Conservation (phyloP, 306 rosid genomes). For the Fragaria vesca region DNA sequence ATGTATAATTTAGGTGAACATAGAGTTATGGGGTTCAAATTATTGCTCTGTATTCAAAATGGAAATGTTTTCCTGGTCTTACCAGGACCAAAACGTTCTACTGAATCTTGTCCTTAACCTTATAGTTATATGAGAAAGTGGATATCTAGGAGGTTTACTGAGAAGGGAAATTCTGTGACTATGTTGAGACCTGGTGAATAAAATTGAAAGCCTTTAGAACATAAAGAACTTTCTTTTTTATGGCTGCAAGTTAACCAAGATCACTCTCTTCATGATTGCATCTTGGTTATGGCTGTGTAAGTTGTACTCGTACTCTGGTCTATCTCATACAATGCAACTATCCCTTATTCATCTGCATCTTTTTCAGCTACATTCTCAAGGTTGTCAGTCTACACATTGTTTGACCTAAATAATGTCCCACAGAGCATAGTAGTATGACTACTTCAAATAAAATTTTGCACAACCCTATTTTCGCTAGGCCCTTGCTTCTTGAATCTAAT, state of each 20-base stretch:
- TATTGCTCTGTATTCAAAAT: neutral
- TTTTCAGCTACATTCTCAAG: neutral
- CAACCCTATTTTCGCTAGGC: neutral
- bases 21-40: conserved; percentile 19
- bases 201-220: neutral
- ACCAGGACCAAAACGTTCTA: neutral
- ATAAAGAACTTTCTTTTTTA: neutral
- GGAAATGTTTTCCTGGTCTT: conserved; percentile 3
- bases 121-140: neutral
- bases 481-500: neutral
- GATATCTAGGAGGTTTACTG: neutral
- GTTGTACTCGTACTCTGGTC: neutral
- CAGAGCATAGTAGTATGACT: neutral
- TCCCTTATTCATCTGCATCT: neutral
- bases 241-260: neutral
- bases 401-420: neutral
- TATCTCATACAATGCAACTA: neutral
- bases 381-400: neutral
- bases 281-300: neutral
- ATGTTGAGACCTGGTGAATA: neutral
- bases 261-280: neutral
- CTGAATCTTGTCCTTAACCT: neutral
- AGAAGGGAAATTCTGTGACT: neutral
- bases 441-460: neutral
- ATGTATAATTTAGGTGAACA: neutral